Percentiles rank a stretch among this genome's conserved stretches.
Evolutionary conservation across 2,329 filamentous ascomycete species (phyloP).

Genomic region (Xylaria sp.): DNA sequence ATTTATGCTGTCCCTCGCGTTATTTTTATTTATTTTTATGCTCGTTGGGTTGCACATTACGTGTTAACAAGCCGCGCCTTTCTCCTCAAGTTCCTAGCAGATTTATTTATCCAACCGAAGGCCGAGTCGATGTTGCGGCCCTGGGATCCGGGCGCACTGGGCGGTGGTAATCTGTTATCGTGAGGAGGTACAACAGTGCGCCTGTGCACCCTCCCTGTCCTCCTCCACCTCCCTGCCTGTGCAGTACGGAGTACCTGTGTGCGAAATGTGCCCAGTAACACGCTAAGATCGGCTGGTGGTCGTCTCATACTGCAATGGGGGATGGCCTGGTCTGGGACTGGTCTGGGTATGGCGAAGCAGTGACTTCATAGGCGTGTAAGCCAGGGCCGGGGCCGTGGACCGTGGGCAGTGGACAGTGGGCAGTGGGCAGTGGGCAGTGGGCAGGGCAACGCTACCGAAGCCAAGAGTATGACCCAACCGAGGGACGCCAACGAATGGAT

Average conservation of each 20-base stretch:
- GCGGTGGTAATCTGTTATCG: constrained; percentile 7
- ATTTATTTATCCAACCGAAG: constrained; percentile 15
- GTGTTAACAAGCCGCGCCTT: no score
- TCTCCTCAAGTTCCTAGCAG: no score
- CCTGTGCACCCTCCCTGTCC: no score
- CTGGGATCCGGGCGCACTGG: constrained; percentile 5
- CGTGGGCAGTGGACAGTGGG: constrained; percentile 3
- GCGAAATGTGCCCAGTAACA: not conserved
- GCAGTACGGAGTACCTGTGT: no score
- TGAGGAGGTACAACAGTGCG: not conserved
- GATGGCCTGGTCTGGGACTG: not conserved
- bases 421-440: constrained; percentile 7
- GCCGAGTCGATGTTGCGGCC: constrained; percentile 1
- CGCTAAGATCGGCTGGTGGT: constrained; percentile 15
- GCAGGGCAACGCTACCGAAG: constrained; percentile 9
- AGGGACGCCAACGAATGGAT: constrained; percentile 19
- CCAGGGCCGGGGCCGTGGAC: no score
- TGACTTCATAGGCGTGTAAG: constrained; percentile 21
- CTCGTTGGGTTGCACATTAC: no score
- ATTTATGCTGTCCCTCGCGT: no score
- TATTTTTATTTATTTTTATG: no score
- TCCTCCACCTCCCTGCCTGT: no score
- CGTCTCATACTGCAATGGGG: not conserved
- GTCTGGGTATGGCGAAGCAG: constrained; percentile 18
- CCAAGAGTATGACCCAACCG: constrained; percentile 15